Conservation (phyloP, 1,284 basidiomycete genomes). For the Phellinidium pouzarii region DNA sequence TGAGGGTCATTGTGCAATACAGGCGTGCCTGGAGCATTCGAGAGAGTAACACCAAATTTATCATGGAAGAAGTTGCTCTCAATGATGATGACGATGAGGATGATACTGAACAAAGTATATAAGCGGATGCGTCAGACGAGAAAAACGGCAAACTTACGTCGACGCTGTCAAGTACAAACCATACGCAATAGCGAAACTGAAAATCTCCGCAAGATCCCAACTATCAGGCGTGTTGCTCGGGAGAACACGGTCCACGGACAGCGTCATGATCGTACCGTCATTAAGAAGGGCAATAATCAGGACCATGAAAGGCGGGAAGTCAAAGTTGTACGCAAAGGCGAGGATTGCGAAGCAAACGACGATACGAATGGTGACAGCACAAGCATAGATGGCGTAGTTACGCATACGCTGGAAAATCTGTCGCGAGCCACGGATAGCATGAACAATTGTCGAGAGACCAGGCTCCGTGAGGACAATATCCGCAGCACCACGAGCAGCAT, state of each 20-base stretch:
- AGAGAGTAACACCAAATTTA: slow-evolving; percentile 73
- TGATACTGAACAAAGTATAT: slow-evolving; percentile 43
- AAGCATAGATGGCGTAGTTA: slow-evolving; percentile 91
- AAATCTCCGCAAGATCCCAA: slow-evolving; percentile 96
- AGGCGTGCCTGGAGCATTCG: slow-evolving; percentile 34
- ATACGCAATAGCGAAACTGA: slow-evolving; percentile 91
- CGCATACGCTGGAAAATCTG: slow-evolving; percentile 97
- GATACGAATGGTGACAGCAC: slow-evolving; percentile 96
- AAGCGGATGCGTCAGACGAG: neutral
- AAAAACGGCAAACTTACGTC: slow-evolving; percentile 50
- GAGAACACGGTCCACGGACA: slow-evolving; percentile 94
- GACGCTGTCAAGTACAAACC: slow-evolving; percentile 89
- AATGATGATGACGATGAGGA: slow-evolving; percentile 79
- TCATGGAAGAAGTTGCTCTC: slow-evolving; percentile 87
- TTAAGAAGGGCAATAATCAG: slow-evolving; percentile 96
- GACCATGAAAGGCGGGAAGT: slow-evolving; percentile 99
- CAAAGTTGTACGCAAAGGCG: slow-evolving; percentile 92
- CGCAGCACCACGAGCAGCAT: slow-evolving; percentile 91
- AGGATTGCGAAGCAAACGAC: slow-evolving; percentile 96
- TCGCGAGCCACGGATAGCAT: slow-evolving; percentile 92
- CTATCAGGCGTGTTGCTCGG: slow-evolving; percentile 89
- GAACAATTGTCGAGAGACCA: slow-evolving; percentile 94
- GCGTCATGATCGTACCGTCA: slow-evolving; percentile 98
- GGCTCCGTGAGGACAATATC: slow-evolving; percentile 95
- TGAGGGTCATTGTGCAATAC: slow-evolving; percentile 66